Evolutionary conservation across 2,329 filamentous ascomycete genomes (phyloP), one percentile per base, ranked within the genome.

Genomic region (Pseudonectria foliicola): DNA sequence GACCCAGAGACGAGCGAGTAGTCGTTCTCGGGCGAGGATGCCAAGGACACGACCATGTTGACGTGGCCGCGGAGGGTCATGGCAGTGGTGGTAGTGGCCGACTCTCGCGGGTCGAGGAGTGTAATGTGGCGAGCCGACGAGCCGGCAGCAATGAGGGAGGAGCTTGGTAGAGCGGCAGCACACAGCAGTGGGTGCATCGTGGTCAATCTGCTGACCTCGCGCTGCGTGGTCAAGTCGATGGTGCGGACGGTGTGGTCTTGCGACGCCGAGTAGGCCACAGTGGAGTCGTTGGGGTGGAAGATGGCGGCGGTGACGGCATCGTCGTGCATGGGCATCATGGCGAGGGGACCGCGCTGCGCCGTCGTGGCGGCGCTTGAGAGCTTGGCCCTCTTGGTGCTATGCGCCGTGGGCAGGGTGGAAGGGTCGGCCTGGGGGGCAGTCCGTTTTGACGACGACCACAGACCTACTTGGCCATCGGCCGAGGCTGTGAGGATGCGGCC

Each of bases 51-150:
- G 13, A 81, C 70, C 65, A 75, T 75, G 65, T 95, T 95, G 40
- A 78, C 78, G 64, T 96, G 90, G 1, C 90, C 90, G 24, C 87
- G 77, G 13, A 95, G 75, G n/a, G 87, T 95, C 79, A 95, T 85
- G 27, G 87, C 85, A 10, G 82, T 78, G 15, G 90, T 84, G 2
- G 80, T 75, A 2, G 79, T 75, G 4, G 87, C 83, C 4, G 80
- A 83, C 21, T 77, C 82, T 34, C 92, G 79, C 4, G 90, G 90
- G 59, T 98, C 92, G 47, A 96, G 77, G n/a, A 98, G 73, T 1
- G 87, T 90, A 55, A 98, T 85, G 63, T 94, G 86, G 37, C 88
- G 75, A 14, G 86, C 85, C 12, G 82, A 82, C 3, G 86, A 94
- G 39, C 89, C 92, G 14, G 86, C 82, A 3, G 77, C 77, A 36